A percentile compares a stretch with the other conserved stretches of the same genome.
Evolutionary conservation across 108 stramenopile species (phyloP).

Genomic region (Skeletonema grethae): DNA sequence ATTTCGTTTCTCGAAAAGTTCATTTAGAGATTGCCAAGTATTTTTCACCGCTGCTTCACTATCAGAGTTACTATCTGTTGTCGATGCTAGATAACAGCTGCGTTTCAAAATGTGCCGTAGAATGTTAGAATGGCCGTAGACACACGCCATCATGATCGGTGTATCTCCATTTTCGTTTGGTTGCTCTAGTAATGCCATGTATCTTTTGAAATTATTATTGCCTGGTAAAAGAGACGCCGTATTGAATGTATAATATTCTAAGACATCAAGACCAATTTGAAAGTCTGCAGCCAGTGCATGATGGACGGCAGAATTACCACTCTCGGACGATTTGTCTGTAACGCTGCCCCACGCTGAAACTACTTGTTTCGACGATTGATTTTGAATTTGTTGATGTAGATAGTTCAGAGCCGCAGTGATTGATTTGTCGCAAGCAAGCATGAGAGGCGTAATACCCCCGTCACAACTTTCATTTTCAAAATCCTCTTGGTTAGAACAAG

Average conservation of each 20-base stretch:
- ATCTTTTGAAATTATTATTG: background rate
- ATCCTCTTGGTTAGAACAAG: too few species aligned
- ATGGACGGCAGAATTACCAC: slow-evolving; percentile 59
- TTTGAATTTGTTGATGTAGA: slow-evolving; percentile 22
- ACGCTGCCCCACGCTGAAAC: slow-evolving; percentile 35
- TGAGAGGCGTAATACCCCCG: slow-evolving; percentile 57
- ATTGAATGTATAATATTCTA: slow-evolving; percentile 25
- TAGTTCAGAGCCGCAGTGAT: slow-evolving; percentile 28
- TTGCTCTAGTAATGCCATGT: slow-evolving; percentile 28
- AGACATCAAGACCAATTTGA: slow-evolving; percentile 38
- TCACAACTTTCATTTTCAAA: slow-evolving; percentile 13
- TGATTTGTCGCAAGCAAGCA: slow-evolving; percentile 69
- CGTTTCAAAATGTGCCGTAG: slow-evolving; percentile 28
- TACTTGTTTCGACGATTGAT: background rate
- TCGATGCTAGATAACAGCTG: background rate
- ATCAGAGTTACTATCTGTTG: background rate
- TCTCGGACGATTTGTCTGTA: slow-evolving; percentile 34
- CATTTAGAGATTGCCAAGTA: slow-evolving; percentile 24
- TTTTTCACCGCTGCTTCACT: background rate
- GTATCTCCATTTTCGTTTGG: slow-evolving; percentile 64
- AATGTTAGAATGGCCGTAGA: slow-evolving; percentile 18
- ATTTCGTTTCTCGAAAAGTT: slow-evolving; percentile 25
- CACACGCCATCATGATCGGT: slow-evolving; percentile 68
- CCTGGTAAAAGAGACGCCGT: background rate
- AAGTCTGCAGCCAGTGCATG: slow-evolving; percentile 63